phyloP scores from a whole-genome alignment of 306 rosid species.

The Vicia sativa region DNA sequence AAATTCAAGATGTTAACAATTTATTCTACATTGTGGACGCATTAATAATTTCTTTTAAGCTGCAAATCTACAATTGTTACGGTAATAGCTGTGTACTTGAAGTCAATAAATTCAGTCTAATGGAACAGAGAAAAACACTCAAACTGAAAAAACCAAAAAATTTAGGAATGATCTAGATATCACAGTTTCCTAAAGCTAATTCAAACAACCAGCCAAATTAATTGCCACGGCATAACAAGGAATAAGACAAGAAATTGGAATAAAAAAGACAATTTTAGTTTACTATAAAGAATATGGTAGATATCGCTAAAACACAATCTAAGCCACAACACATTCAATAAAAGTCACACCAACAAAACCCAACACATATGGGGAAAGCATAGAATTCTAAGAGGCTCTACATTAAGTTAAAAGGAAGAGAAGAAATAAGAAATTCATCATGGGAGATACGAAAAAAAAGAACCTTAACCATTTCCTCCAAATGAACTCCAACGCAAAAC shows the following conservation, averaged over 20 bases:
- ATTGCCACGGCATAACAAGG: background rate
- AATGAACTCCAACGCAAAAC: background rate
- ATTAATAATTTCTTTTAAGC: too few relatives aligned
- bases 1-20: background rate
- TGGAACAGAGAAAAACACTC: background rate
- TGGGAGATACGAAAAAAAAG: background rate
- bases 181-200: background rate
- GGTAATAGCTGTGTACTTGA: background rate
- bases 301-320: background rate
- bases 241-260: background rate
- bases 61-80: background rate
- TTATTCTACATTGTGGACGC: background rate
- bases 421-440: background rate
- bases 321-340: background rate
- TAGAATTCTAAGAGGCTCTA: background rate
- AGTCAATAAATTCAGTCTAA: background rate
- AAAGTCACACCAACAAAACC: slow-evolving; percentile 2
- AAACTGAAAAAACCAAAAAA: background rate
- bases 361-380: background rate
- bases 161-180: too few relatives aligned
- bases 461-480: background rate
- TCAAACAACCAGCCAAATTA: background rate
- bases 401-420: background rate
- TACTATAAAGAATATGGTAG: background rate
- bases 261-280: too few relatives aligned